Evolutionary conservation across 2,329 filamentous ascomycete species (phyloP), one percentile per base, ranked within the genome.

Genomic region (Fusarium transvaalense): DNA sequence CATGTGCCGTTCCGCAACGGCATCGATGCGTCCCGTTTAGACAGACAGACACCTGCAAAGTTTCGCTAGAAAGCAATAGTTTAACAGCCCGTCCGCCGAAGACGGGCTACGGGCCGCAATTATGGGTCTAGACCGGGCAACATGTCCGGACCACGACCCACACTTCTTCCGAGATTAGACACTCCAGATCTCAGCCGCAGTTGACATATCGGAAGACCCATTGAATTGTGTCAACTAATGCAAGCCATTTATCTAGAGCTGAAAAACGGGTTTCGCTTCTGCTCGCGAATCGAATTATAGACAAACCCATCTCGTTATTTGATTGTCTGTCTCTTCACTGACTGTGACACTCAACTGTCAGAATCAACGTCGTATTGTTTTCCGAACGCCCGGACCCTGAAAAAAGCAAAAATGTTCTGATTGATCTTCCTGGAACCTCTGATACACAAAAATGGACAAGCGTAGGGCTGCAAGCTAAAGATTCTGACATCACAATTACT

Each of bases 1-100:
- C 62, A 67, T 63, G 70, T 70, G 66, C 66, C 71, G 68, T 66
- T 60, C 68, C 66, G 68, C 43, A 14, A 43, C 56, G 47, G 52
- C 37, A 48, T 63, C 61, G 63, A 71, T 66, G 56, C 69, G 60
- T 66, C 43, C 66, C 57, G 64, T 51, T 27, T 15, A 15, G 45
- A 51, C 47, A 35, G 29, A 41, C 19, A 13, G 45, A 15, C n/a
- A 23, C 17, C 56, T 69, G 58, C 51, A 71, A 39, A 51, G 41
- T 58, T 50, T 54, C 32, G 41, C 56, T 61, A 68, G 42, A 39
- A 35, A 39, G 32, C 39, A 46, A 64, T 51, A 64, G 41, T 51
- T 46, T 31, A 23, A 47, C 12, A 23, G 32, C 32, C 47, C 31
- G 39, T 42, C 52, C 39, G 38, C 39, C n/a, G 25, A 27, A 43